Conservation (phyloP, 1,284 basidiomycete species). For the Sporisorium graminicola region DNA sequence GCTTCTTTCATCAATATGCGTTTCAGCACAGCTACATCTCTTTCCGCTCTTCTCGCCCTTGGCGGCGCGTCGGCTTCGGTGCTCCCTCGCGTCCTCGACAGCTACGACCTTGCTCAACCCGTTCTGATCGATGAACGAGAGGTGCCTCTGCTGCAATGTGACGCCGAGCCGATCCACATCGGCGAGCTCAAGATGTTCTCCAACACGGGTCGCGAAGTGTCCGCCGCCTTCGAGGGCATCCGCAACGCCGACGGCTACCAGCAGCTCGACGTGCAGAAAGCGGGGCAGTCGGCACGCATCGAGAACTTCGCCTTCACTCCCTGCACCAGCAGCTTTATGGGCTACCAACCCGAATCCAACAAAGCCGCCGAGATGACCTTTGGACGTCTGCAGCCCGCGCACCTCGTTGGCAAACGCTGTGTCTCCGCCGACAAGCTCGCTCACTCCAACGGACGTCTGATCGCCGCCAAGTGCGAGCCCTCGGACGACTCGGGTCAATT, state of each 20-base stretch:
- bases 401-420: constrained; percentile 42
- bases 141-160: constrained; percentile 36
- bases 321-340: constrained; percentile 42
- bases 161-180: constrained; percentile 23
- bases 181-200: constrained; percentile 43
- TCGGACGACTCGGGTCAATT: constrained; percentile 53
- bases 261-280: constrained; percentile 45
- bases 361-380: constrained; percentile 47
- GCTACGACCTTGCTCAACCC: constrained; percentile 43
- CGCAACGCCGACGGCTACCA: constrained; percentile 45
- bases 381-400: constrained; percentile 49
- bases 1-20: constrained; percentile 23
- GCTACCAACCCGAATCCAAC: constrained; percentile 40
- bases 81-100: constrained; percentile 36
- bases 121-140: constrained; percentile 37
- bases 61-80: constrained; percentile 41
- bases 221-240: constrained; percentile 47
- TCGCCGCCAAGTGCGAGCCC: constrained; percentile 40
- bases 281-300: constrained; percentile 22
- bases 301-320: constrained; percentile 50
- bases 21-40: constrained; percentile 27
- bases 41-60: constrained; percentile 38
- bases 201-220: constrained; percentile 21
- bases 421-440: constrained; percentile 41
- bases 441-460: constrained; percentile 17